These are phyloP conservation scores for Pseudopyrenochaeta lycopersici DNA, from an alignment of 2,329 filamentous ascomycete species.

Conservation along the genomic window DNA sequence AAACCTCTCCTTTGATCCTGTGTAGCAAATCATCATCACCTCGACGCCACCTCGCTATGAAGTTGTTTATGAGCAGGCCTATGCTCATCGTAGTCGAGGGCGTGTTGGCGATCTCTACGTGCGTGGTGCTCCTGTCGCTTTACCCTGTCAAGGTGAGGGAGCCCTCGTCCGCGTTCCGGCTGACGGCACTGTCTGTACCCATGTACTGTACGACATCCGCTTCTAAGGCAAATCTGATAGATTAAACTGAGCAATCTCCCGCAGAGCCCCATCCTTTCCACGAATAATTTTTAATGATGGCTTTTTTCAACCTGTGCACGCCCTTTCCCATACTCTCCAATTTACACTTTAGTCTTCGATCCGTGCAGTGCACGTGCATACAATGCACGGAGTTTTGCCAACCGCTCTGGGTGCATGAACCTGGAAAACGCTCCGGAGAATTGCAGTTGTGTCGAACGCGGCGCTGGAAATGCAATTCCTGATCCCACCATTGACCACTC, in stretches of 20 bases:
- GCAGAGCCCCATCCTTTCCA: slow-evolving; percentile 10
- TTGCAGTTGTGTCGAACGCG: background rate
- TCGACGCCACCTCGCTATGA: slow-evolving; percentile 1
- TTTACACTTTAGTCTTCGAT: background rate
- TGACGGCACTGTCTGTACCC: slow-evolving; percentile 1
- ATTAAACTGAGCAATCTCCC: slow-evolving; percentile 7
- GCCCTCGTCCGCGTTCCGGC: slow-evolving; percentile 6
- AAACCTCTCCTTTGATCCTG: background rate
- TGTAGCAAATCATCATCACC: background rate
- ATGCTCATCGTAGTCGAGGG: slow-evolving; percentile 1
- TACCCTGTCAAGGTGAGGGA: slow-evolving; percentile 4
- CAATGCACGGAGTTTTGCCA: no score
- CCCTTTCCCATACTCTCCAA: background rate
- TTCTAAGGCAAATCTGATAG: background rate
- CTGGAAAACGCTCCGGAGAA: background rate
- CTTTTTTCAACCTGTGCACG: background rate
- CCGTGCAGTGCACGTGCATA: background rate
- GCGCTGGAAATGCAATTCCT: background rate
- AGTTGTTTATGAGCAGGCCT: slow-evolving; percentile 1
- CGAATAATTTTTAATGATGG: background rate
- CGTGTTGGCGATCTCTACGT: slow-evolving; percentile 3
- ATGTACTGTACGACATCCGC: slow-evolving; percentile 5
- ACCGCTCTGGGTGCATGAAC: background rate
- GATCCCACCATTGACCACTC: background rate
- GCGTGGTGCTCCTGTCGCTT: slow-evolving; percentile 14